Base-by-base conservation (phyloP, 108 stramenopile genomes). In the Pseudonitzschia delicatissima region DNA sequence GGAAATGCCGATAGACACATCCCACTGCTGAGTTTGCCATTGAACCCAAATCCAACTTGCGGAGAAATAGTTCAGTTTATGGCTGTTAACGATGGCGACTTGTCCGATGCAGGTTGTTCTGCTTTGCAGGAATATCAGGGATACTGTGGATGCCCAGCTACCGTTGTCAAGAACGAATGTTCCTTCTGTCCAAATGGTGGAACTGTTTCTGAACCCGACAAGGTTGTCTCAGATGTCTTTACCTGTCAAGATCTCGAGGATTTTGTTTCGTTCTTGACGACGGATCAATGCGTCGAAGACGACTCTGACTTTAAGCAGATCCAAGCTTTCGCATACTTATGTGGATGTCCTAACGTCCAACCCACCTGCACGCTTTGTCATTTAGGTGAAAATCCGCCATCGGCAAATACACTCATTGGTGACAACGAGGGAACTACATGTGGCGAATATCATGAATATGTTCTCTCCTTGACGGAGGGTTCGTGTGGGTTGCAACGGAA, bases 121-220 rank as follows among this genome's bases (percentile, higher is more conserved):
- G 55, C 53, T 20, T 42, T 66, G 9, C 47, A 62, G 32, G 64
- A 50, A 26, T 64, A 73, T 32, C 57, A 53, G 4, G 72, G 72
- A 29, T 73, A 66, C 33, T 73, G 72, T 58, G 72, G 72, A 12
- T 73, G 72, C 31, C 39, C 35, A 1, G 44, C 9, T 26, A 34
- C 15, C 5, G 9, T 17, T 13, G 40, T 58, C 3, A 21, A 17
- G 5, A 34, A 50, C 13, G 55, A 60, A 27, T 73, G 72, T 31
- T 57, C 53, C 36, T 73, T 73, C 31, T 73, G 72, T 50, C 72
- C 72, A 1, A n/a, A 73, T 39, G 72, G 72, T 21, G 34, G 48
- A 21, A 35, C 64, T 26, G 44, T 57, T 5, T 31, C 58, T 13
- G 59, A 59, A 35, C 12, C 32, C 23, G 57, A 57, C 33, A 45